These are phyloP conservation scores for Dactylellina parvicollis DNA, from an alignment of 2,329 filamentous ascomycete species.

Conservation along the genomic window DNA sequence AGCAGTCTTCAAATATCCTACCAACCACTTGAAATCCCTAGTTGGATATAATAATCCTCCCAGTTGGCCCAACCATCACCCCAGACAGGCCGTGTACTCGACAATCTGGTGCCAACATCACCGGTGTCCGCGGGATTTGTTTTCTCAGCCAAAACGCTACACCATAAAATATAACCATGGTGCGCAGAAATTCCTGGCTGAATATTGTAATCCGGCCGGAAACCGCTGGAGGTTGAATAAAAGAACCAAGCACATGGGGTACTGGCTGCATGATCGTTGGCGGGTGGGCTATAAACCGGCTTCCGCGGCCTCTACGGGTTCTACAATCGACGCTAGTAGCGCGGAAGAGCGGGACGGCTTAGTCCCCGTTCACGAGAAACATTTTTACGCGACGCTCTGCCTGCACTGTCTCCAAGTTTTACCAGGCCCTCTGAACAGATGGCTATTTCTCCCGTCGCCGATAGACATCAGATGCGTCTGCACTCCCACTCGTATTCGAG, in stretches of 20 bases:
- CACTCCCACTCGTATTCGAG: no score
- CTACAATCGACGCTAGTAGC: no score
- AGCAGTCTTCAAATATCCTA: conserved; percentile 11
- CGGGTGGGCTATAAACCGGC: conserved; percentile 15
- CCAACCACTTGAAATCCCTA: background rate
- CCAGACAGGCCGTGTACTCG: background rate
- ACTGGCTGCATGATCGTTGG: conserved; percentile 30
- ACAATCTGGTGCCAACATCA: conserved; percentile 38
- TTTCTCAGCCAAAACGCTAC: background rate
- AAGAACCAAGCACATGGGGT: conserved; percentile 1
- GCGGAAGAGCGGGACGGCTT: background rate
- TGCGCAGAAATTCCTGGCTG: background rate
- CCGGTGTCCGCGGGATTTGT: conserved; percentile 14
- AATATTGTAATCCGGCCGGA: background rate
- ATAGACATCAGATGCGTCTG: background rate
- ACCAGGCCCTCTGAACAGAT: no score
- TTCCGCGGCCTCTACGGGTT: no score
- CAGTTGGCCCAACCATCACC: background rate
- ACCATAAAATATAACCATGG: background rate
- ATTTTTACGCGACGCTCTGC: background rate
- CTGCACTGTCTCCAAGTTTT: conserved; percentile 20
- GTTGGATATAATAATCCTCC: background rate
- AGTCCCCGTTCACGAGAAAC: conserved; percentile 11
- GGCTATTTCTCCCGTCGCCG: background rate
- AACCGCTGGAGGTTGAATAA: background rate